Conservation (phyloP, 2,329 filamentous ascomycete genomes). For the Aureobasidium subglaciale region DNA sequence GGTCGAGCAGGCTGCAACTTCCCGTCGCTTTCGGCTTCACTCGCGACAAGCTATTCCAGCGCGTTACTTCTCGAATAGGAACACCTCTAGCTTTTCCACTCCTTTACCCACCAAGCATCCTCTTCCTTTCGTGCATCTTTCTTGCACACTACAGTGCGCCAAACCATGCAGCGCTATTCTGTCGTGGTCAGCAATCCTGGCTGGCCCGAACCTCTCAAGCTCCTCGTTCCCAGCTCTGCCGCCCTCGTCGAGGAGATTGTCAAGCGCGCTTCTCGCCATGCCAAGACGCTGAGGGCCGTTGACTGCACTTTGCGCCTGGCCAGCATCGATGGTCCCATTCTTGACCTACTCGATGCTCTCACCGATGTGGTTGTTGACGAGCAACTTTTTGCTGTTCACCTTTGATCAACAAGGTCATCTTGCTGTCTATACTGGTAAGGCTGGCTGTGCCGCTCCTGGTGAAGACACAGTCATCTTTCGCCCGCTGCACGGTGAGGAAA, state of each 20-base stretch:
- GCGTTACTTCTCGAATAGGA: too few relatives aligned
- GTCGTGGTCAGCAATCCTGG: slow-evolving; percentile 19
- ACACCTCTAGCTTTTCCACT: background rate
- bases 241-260: slow-evolving; percentile 20
- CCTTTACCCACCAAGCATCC: background rate
- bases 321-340: slow-evolving; percentile 22
- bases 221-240: slow-evolving; percentile 19
- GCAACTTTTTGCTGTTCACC: slow-evolving; percentile 27
- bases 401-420: slow-evolving; percentile 29
- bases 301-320: slow-evolving; percentile 23
- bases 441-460: slow-evolving; percentile 27
- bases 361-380: slow-evolving; percentile 23
- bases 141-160: too few relatives aligned
- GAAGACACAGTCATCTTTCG: slow-evolving; percentile 30
- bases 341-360: slow-evolving; percentile 25
- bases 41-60: too few relatives aligned
- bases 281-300: slow-evolving; percentile 18
- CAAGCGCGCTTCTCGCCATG: slow-evolving; percentile 18
- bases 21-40: background rate
- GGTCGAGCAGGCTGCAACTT: too few relatives aligned
- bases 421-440: slow-evolving; percentile 31
- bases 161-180: slow-evolving; percentile 22
- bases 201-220: slow-evolving; percentile 14
- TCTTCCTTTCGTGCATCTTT: too few relatives aligned
- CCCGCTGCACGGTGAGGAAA: slow-evolving; percentile 26